Percentiles rank a stretch among this genome's conserved stretches.
Conservation (phyloP, 2,329 filamentous ascomycete genomes). For the Thyridium curvatum region DNA sequence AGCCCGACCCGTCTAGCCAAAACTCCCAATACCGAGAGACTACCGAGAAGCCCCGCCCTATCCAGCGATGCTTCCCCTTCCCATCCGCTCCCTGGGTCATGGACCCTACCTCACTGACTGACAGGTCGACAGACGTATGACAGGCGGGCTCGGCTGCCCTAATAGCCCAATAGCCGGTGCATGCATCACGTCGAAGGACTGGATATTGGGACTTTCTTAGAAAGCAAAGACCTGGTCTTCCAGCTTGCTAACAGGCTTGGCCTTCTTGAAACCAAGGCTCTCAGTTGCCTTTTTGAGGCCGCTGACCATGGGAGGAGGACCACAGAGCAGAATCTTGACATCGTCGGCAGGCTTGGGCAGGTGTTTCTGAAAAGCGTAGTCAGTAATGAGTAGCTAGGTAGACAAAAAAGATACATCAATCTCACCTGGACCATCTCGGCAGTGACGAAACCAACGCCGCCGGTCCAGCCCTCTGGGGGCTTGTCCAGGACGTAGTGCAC, state of each 20-base stretch:
- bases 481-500: slow-evolving; percentile 97
- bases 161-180: no score
- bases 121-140: no score
- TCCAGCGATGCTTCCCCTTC: no score
- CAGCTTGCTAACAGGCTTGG: slow-evolving; percentile 91
- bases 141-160: no score
- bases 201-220: slow-evolving; percentile 25
- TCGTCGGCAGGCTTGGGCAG: slow-evolving; percentile 78
- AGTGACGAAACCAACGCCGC: slow-evolving; percentile 92
- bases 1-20: no score
- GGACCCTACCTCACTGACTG: no score
- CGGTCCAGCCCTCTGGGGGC: slow-evolving; percentile 84
- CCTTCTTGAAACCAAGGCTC: slow-evolving; percentile 84
- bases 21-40: no score
- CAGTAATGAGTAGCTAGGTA: slow-evolving; percentile 14
- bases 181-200: no score
- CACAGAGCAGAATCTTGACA: slow-evolving; percentile 91
- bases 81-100: no score
- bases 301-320: slow-evolving; percentile 92
- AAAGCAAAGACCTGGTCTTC: slow-evolving; percentile 98
- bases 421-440: slow-evolving; percentile 80
- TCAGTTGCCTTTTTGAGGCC: slow-evolving; percentile 96
- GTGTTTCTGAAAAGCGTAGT: slow-evolving; percentile 50
- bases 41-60: no score
- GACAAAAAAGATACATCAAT: background rate